phyloP scores from a whole-genome alignment of 2,329 filamentous ascomycete species.

The Pseudovirgaria hyperparasitica region DNA sequence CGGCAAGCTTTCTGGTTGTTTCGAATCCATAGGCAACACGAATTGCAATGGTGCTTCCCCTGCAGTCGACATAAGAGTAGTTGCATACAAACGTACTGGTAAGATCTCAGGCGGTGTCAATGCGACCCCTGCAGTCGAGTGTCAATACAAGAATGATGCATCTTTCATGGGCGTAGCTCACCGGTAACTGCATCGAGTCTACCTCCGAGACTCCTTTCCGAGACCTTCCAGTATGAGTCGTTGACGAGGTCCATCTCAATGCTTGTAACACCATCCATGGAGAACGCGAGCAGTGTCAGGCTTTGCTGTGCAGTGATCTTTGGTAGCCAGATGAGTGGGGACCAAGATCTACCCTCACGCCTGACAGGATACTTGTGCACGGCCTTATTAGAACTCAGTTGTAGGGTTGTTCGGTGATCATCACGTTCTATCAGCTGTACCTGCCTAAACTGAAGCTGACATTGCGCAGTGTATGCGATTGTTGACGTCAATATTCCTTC shows the following conservation, averaged over 20 bases:
- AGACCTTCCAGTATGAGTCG: no score
- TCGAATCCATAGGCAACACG: slow-evolving; percentile 9
- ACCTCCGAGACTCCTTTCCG: no score
- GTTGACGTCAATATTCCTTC: slow-evolving; percentile 7
- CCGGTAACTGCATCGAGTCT: no score
- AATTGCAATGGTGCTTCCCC: slow-evolving; percentile 18
- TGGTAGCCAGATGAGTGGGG: slow-evolving; percentile 13
- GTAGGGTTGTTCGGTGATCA: slow-evolving; percentile 14
- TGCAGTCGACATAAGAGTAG: slow-evolving; percentile 23
- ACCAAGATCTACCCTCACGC: slow-evolving; percentile 7
- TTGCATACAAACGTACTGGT: slow-evolving; percentile 21
- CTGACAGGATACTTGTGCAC: slow-evolving; percentile 7
- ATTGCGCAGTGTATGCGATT: no score
- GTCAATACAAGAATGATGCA: slow-evolving; percentile 16
- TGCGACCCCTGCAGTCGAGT: slow-evolving; percentile 7
- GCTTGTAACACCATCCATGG: no score
- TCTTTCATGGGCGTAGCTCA: slow-evolving; percentile 11
- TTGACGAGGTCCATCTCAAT: no score
- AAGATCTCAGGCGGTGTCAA: no score
- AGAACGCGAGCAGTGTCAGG: no score
- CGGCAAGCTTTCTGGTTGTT: slow-evolving; percentile 9
- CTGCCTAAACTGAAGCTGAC: slow-evolving; percentile 24
- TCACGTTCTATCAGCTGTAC: slow-evolving; percentile 22
- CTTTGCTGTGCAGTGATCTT: no score
- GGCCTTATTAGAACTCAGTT: slow-evolving; percentile 5